Conservation (phyloP, 257 asterid species). For the Petunia axillaris region DNA sequence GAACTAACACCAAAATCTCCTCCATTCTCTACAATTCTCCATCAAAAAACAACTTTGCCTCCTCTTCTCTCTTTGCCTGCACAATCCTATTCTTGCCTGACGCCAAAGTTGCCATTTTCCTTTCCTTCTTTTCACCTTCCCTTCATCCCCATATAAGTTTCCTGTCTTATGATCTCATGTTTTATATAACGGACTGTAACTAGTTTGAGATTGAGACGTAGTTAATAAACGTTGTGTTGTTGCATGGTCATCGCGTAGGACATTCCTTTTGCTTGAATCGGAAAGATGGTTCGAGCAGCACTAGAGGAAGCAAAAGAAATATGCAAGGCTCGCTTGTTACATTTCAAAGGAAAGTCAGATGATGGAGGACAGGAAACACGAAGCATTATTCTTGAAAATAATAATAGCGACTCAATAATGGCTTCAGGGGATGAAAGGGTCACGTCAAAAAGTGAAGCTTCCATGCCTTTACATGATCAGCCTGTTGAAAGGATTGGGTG, state of each 20-base stretch:
- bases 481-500: conserved; percentile 11
- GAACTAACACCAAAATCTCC: conserved; percentile 25
- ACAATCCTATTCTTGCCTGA: neutral
- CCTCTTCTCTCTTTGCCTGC: neutral
- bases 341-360: conserved; percentile 45
- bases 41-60: neutral
- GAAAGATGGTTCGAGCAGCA: conserved; percentile 51
- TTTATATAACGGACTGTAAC: neutral
- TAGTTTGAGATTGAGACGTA: neutral
- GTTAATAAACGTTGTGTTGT: neutral
- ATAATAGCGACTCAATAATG: neutral
- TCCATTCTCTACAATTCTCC: conserved; percentile 21
- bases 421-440: conserved; percentile 5
- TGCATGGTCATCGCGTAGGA: neutral
- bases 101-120: neutral
- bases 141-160: neutral
- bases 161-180: neutral
- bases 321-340: conserved; percentile 21
- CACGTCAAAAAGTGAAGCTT: conserved; percentile 19
- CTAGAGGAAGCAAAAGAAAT: conserved; percentile 50
- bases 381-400: conserved; percentile 25
- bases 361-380: conserved; percentile 30
- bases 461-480: neutral
- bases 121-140: neutral
- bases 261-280: conserved; percentile 9